phyloP scores from a whole-genome alignment of 257 asterid genomes.

The Solanum neorickii region DNA sequence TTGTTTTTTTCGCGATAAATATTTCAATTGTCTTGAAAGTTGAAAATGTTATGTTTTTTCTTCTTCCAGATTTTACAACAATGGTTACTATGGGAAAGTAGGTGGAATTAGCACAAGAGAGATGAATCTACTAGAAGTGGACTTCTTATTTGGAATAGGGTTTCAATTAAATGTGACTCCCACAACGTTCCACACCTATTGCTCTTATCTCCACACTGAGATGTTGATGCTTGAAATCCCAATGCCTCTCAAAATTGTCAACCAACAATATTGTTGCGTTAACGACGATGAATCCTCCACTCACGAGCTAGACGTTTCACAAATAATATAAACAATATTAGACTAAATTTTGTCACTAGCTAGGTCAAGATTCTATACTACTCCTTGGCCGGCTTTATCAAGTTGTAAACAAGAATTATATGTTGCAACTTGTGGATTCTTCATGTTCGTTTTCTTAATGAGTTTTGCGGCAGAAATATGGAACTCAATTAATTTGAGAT shows the following conservation, averaged over 20 bases:
- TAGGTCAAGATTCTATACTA: not conserved
- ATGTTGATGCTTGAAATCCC: constrained; percentile 10
- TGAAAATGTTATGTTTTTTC: not conserved
- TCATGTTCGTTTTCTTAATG: not conserved
- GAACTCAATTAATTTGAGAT: not conserved
- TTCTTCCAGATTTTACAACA: constrained; percentile 50
- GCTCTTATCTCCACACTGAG: constrained; percentile 25
- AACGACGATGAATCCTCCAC: constrained; percentile 40
- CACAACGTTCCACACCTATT: constrained; percentile 34
- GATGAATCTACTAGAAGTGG: constrained; percentile 63
- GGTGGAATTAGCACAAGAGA: constrained; percentile 58
- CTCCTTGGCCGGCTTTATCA: not conserved
- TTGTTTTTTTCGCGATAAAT: not conserved
- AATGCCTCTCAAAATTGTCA: not conserved
- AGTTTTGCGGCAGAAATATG: not conserved
- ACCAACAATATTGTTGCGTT: constrained; percentile 8
- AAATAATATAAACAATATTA: not conserved
- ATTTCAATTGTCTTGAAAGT: not conserved
- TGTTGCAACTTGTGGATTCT: not conserved
- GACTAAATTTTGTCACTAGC: not conserved
- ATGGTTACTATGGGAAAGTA: constrained; percentile 52
- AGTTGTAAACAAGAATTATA: not conserved
- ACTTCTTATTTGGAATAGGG: constrained; percentile 55
- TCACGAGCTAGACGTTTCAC: constrained; percentile 18
- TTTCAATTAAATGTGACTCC: constrained; percentile 51